Evolutionary conservation across 257 asterid species (phyloP).

Genomic region (Linderniella brevidens): DNA sequence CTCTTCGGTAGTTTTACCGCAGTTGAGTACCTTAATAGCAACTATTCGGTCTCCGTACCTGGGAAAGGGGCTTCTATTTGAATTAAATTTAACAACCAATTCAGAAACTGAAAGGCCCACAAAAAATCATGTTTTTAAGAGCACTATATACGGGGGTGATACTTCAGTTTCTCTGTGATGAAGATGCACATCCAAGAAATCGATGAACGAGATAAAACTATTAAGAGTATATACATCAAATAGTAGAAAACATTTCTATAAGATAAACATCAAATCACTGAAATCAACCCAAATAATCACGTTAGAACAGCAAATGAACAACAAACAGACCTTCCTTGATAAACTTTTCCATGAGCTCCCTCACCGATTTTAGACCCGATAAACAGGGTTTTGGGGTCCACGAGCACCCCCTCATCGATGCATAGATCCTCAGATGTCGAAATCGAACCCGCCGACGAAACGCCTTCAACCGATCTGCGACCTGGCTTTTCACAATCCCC

Average conservation of each 20-base stretch:
- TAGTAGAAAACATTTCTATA: no score
- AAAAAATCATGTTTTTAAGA: no score
- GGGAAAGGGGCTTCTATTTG: conserved; percentile 8
- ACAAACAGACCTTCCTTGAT: conserved; percentile 70
- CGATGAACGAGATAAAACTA: no score
- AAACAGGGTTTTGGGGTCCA: conserved; percentile 72
- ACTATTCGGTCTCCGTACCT: conserved; percentile 81
- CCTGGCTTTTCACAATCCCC: conserved; percentile 16
- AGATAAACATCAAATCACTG: no score
- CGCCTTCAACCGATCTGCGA: conserved; percentile 33
- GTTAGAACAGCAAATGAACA: conserved; percentile 5
- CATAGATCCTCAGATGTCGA: conserved; percentile 19
- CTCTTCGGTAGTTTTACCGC: conserved; percentile 59
- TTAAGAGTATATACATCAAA: no score
- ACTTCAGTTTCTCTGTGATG: no score
- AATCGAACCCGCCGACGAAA: conserved; percentile 40
- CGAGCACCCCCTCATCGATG: conserved; percentile 64
- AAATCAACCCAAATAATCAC: conserved; percentile 4
- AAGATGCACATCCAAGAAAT: no score
- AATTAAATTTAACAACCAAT: background rate
- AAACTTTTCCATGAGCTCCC: conserved; percentile 98
- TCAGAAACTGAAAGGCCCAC: conserved; percentile 6
- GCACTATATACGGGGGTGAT: no score
- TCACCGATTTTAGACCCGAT: conserved; percentile 84
- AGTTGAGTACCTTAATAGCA: conserved; percentile 76